Conservation (phyloP, 257 asterid genomes). For the Salvia splendens region DNA sequence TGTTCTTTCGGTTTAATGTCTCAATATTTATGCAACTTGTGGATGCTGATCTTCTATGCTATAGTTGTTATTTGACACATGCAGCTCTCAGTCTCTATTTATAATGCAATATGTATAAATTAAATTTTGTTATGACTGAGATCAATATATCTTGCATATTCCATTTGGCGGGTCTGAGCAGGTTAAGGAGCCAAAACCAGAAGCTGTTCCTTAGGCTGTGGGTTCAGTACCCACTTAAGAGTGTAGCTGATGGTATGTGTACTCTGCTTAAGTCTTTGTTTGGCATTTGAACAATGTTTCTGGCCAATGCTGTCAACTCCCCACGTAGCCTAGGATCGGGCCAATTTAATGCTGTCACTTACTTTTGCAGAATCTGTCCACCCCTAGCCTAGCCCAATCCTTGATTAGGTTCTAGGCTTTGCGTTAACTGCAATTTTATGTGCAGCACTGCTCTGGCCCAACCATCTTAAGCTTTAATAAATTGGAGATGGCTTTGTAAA, state of each 20-base stretch:
- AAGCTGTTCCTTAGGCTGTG: slow-evolving; percentile 59
- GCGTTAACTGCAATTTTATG: not conserved
- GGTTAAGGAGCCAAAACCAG: slow-evolving; percentile 94
- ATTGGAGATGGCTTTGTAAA: slow-evolving; percentile 17
- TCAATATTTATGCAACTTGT: no score
- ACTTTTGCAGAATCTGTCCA: not conserved
- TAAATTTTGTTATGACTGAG: no score
- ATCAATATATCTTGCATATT: not conserved
- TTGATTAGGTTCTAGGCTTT: not conserved
- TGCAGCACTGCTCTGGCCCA: not conserved
- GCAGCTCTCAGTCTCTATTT: no score
- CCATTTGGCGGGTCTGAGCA: slow-evolving; percentile 78
- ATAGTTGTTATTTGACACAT: no score
- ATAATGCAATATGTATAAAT: no score
- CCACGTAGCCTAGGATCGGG: not conserved
- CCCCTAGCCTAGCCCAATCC: not conserved
- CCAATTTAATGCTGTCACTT: not conserved
- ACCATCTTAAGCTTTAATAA: slow-evolving; percentile 22
- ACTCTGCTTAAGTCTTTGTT: not conserved
- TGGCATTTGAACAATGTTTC: no score
- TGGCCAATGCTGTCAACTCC: not conserved
- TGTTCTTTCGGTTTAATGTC: no score
- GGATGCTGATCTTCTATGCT: no score
- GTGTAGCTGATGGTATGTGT: slow-evolving; percentile 63
- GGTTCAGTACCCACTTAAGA: slow-evolving; percentile 72